Evolutionary conservation across 768 basidiomycete species (phyloP).

Genomic region (Amanita thiersii): DNA sequence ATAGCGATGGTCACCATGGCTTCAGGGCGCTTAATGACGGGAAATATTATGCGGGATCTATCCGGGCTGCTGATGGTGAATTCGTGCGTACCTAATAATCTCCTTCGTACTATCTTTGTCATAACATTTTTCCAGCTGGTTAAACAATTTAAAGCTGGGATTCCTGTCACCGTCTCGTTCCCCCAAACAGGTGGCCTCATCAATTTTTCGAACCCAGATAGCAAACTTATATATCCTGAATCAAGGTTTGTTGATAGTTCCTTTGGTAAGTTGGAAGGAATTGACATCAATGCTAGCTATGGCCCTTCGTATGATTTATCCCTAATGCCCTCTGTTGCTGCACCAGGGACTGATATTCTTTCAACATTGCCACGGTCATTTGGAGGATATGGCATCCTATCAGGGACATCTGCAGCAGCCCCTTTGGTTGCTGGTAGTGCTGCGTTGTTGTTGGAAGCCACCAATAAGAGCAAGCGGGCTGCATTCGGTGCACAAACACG

Average conservation of each 20-base stretch:
- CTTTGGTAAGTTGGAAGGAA: neutral
- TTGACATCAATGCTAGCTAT: slow-evolving; percentile 22
- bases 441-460: slow-evolving; percentile 30
- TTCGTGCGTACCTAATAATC: too few relatives aligned
- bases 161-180: slow-evolving; percentile 34
- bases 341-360: slow-evolving; percentile 45
- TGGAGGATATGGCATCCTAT: slow-evolving; percentile 30
- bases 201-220: slow-evolving; percentile 38
- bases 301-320: slow-evolving; percentile 55
- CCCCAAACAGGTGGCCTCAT: slow-evolving; percentile 34
- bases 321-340: slow-evolving; percentile 46
- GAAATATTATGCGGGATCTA: slow-evolving; percentile 39
- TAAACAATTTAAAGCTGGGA: slow-evolving; percentile 37
- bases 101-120: too few relatives aligned
- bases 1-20: slow-evolving; percentile 42
- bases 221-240: slow-evolving; percentile 51
- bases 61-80: slow-evolving; percentile 46
- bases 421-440: slow-evolving; percentile 39
- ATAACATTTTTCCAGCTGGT: slow-evolving; percentile 30
- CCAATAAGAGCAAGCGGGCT: slow-evolving; percentile 22
- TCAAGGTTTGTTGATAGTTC: slow-evolving; percentile 21
- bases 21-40: slow-evolving; percentile 35
- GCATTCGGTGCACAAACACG: slow-evolving; percentile 23
- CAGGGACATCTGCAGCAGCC: slow-evolving; percentile 37
- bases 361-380: slow-evolving; percentile 34